phyloP scores from a whole-genome alignment of 306 rosid genomes.

The Trichosanthes truncata region DNA sequence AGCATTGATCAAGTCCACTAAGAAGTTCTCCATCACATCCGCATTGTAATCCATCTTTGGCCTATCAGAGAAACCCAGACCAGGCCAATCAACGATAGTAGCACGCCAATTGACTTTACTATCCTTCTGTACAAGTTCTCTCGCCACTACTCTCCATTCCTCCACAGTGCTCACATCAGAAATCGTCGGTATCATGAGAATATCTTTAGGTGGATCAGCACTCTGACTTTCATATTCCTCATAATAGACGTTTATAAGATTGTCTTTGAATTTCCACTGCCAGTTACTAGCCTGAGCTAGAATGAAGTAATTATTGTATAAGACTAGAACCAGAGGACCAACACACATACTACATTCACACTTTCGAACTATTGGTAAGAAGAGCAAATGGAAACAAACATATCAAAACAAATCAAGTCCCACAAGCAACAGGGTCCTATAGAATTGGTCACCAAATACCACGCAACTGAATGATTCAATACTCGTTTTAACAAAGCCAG shows the following conservation, averaged over 20 bases:
- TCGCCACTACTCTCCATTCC: constrained; percentile 89
- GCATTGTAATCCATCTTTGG: constrained; percentile 85
- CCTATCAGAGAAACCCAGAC: constrained; percentile 83
- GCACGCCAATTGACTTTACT: constrained; percentile 61
- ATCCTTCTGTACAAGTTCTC: constrained; percentile 51
- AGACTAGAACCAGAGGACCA: constrained; percentile 13
- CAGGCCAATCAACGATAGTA: constrained; percentile 96
- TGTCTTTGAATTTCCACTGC: constrained; percentile 86
- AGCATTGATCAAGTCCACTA: constrained; percentile 76
- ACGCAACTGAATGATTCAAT: not conserved
- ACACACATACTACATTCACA: not conserved
- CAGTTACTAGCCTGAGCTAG: constrained; percentile 58
- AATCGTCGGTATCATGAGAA: constrained; percentile 83
- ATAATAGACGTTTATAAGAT: constrained; percentile 56
- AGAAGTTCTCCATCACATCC: constrained; percentile 69
- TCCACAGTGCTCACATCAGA: constrained; percentile 96
- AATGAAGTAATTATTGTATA: not conserved
- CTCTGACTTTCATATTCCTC: constrained; percentile 65
- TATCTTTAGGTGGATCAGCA: constrained; percentile 48
- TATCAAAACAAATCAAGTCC: constrained; percentile 1
- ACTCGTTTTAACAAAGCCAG: not conserved
- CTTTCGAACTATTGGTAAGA: not conserved
- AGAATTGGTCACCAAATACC: constrained; percentile 1
- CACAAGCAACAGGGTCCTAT: not conserved
- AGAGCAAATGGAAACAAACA: not conserved